Percentiles rank a stretch among this genome's conserved stretches.
phyloP scores from a whole-genome alignment of 306 rosid genomes.

The Gillenia trifoliata region DNA sequence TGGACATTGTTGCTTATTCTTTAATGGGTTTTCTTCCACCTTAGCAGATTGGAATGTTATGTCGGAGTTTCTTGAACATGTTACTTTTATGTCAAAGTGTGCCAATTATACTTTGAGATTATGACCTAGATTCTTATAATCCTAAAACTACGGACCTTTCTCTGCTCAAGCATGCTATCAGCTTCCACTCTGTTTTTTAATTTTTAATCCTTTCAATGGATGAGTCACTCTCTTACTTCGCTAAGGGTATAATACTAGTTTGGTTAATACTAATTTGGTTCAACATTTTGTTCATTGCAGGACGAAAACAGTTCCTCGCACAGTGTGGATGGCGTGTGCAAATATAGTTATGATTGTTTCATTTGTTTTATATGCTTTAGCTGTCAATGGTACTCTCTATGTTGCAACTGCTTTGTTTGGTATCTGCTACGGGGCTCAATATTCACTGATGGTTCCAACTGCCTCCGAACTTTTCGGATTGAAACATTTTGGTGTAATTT shows the following conservation, averaged over 20 bases:
- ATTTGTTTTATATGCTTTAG: slow-evolving; percentile 54
- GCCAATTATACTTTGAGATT: background rate
- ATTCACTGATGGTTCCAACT: slow-evolving; percentile 48
- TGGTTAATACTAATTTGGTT: slow-evolving; percentile 14
- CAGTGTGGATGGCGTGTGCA: slow-evolving; percentile 69
- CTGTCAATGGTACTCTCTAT: slow-evolving; percentile 48
- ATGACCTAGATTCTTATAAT: background rate
- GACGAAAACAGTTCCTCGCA: slow-evolving; percentile 50
- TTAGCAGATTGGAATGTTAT: background rate
- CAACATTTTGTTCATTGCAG: slow-evolving; percentile 34
- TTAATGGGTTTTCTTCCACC: background rate
- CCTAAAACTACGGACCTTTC: background rate
- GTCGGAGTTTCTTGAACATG: background rate
- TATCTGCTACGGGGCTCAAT: slow-evolving; percentile 58
- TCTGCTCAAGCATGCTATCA: background rate
- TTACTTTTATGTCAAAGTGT: background rate
- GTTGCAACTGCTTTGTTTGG: slow-evolving; percentile 71
- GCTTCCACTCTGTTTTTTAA: background rate
- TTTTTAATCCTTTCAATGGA: background rate
- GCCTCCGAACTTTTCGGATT: slow-evolving; percentile 68
- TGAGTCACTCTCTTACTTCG: background rate
- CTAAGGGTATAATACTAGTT: background rate
- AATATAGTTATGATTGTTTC: slow-evolving; percentile 54
- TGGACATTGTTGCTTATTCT: background rate
- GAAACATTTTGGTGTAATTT: slow-evolving; percentile 57